Base-by-base conservation (phyloP, 306 rosid genomes). In the Trifolium subterraneum region DNA sequence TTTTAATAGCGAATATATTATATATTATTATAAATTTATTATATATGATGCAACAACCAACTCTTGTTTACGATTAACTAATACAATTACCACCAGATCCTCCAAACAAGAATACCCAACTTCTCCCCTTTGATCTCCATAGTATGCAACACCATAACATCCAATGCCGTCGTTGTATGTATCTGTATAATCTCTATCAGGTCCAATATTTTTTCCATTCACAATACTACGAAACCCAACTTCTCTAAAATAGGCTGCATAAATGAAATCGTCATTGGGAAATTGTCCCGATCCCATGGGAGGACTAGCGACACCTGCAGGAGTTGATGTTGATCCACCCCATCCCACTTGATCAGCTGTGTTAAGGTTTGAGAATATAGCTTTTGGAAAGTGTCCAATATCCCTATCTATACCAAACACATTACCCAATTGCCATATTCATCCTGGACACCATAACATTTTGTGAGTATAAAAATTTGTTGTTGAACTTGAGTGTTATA, bases 361-460 rank as follows among this genome's bases (percentile, higher is more conserved):
- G 11, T 0, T 0, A 45, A 77, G 0, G 11, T 50, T n/a, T 0
- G 76, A n/a, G 13, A 77, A 69, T 10, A 77, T 61, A 6, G 7
- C 6, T 10, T 56, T 56, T 0, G 77, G 77, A 52, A 16, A 78
- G 27, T 78, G 70, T 51, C 82, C 82, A 62, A 78, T 1, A 8
- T 0, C 0, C 1, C 0, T 13, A 10, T 69, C 6, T 0, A n/a
- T n/a, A 0, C 7, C 13, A 7, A 0, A 1, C 0, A 16, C 1
- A 8, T 3, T 72, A 72, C 70, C 81, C 81, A 78, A 7, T 77
- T 27, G 1, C 19, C 45, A 0, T 0, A 0, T 58, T 1, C 0
- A 16, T 76, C 74, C 62, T 58, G 36, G 0, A 67, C 7, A 11
- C 9, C 31, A 64, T 2, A 38, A 15, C 2, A 5, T 35, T 35